Percentiles rank a stretch among this genome's conserved stretches.
Conservation (phyloP, 2,329 filamentous ascomycete genomes). For the Cercospora zeae-maydis region DNA sequence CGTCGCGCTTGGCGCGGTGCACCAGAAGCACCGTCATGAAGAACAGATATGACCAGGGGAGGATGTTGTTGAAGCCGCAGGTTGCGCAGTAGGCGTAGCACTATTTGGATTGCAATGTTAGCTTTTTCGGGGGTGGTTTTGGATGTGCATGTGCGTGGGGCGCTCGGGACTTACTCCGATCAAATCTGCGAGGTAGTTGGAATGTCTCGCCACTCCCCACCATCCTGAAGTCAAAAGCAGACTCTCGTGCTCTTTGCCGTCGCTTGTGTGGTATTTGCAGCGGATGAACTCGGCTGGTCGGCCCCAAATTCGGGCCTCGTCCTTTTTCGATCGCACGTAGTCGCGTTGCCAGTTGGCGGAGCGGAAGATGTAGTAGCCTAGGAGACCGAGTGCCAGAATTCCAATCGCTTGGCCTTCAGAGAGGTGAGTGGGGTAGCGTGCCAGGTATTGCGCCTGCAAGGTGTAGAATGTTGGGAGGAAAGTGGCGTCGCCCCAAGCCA, state of each 20-base stretch:
- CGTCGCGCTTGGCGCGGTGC: conserved; percentile 18
- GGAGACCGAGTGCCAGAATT: conserved; percentile 17
- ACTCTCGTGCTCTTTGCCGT: conserved; percentile 20
- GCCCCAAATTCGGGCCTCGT: conserved; percentile 20
- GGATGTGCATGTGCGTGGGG: too few species aligned
- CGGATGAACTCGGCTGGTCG: conserved; percentile 23
- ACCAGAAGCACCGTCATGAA: conserved; percentile 21
- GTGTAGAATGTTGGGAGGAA: conserved; percentile 26
- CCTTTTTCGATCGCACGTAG: conserved; percentile 19
- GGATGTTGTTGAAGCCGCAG: conserved; percentile 20
- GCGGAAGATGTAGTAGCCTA: conserved; percentile 22
- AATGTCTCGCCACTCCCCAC: conserved; percentile 24
- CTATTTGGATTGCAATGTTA: not conserved
- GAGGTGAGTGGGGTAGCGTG: conserved; percentile 23
- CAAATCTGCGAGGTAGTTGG: conserved; percentile 25
- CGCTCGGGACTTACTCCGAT: conserved; percentile 15
- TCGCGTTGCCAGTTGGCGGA: conserved; percentile 22
- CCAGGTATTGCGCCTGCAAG: conserved; percentile 24
- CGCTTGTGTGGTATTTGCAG: conserved; percentile 19
- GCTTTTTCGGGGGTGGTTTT: too few species aligned
- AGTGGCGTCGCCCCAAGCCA: conserved; percentile 25
- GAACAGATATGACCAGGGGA: conserved; percentile 25
- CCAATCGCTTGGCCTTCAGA: conserved; percentile 10
- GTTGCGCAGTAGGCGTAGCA: conserved; percentile 23
- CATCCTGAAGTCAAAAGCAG: conserved; percentile 22